Conservation (phyloP, 805 yeast genomes). For the Kregervanrija fluxuum region DNA sequence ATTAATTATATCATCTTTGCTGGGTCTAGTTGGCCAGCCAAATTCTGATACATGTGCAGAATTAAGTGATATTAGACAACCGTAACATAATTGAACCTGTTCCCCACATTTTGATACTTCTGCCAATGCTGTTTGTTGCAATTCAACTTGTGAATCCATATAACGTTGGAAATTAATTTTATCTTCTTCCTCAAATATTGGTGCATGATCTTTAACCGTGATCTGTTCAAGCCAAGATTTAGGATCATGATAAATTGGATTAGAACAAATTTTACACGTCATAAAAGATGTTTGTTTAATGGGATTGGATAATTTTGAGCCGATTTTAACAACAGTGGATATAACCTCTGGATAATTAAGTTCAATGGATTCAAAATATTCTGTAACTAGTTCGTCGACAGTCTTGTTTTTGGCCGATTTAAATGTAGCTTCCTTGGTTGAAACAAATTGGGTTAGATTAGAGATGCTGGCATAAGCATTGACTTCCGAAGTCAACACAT, state of each 20-base stretch:
- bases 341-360: constrained; percentile 80
- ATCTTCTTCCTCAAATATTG: constrained; percentile 39
- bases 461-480: constrained; percentile 42
- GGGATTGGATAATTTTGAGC: constrained; percentile 62
- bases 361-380: constrained; percentile 68
- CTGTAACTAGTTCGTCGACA: constrained; percentile 67
- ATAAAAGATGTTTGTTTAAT: constrained; percentile 9
- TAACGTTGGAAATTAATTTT: constrained; percentile 21
- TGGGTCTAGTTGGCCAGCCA: constrained; percentile 24
- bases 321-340: constrained; percentile 87
- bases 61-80: constrained; percentile 61
- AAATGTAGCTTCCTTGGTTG: constrained; percentile 14
- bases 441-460: constrained; percentile 30
- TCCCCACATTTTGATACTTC: constrained; percentile 6
- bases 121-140: background rate
- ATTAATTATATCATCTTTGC: constrained; percentile 21
- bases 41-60: constrained; percentile 27
- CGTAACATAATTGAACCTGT: constrained; percentile 54
- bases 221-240: constrained; percentile 61
- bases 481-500: constrained; percentile 64
- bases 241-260: constrained; percentile 48
- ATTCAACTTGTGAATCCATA: constrained; percentile 8
- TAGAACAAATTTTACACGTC: constrained; percentile 52
- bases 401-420: constrained; percentile 65
- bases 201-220: constrained; percentile 52